Evolutionary conservation across 1,284 basidiomycete species (phyloP).

Genomic region (Thecaphora thlaspeos): DNA sequence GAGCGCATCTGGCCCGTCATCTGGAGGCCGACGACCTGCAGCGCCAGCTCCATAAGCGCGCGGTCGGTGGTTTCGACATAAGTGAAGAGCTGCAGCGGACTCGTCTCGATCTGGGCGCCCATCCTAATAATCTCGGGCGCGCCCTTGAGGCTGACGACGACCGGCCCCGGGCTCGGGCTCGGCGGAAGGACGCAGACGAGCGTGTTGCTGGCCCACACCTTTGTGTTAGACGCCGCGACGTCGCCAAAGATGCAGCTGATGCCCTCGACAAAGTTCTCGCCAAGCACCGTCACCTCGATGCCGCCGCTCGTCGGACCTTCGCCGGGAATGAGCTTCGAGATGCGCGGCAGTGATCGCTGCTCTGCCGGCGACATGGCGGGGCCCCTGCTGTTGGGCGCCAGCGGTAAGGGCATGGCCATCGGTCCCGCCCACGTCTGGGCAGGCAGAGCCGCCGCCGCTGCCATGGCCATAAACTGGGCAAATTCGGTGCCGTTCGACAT

Average conservation of each 20-base stretch:
- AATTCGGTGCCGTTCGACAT: slow-evolving; percentile 51
- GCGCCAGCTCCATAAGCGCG: slow-evolving; percentile 88
- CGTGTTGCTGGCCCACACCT: slow-evolving; percentile 89
- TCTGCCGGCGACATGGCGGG: too few species aligned
- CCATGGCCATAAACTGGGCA: slow-evolving; percentile 66
- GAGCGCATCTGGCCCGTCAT: slow-evolving; percentile 94
- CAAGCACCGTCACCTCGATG: slow-evolving; percentile 89
- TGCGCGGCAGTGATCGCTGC: slow-evolving; percentile 37
- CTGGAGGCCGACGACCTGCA: slow-evolving; percentile 90
- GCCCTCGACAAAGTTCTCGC: slow-evolving; percentile 66
- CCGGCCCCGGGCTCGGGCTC: slow-evolving; percentile 75
- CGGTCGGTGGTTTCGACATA: slow-evolving; percentile 88
- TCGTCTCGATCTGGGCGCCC: slow-evolving; percentile 59
- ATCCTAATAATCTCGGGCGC: slow-evolving; percentile 17
- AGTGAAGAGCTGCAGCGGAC: slow-evolving; percentile 63
- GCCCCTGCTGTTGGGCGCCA: slow-evolving; percentile 1
- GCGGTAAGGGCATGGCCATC: background rate
- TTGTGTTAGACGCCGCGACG: slow-evolving; percentile 75
- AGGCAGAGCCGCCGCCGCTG: slow-evolving; percentile 52
- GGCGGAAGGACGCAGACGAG: slow-evolving; percentile 90
- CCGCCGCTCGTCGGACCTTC: slow-evolving; percentile 80
- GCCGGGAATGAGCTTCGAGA: slow-evolving; percentile 67
- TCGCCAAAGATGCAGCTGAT: slow-evolving; percentile 82
- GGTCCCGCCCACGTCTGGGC: slow-evolving; percentile 23
- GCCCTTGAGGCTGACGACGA: slow-evolving; percentile 74